Base-by-base conservation (phyloP, 2,329 filamentous ascomycete species). In the Cadophora luteo-olivacea region DNA sequence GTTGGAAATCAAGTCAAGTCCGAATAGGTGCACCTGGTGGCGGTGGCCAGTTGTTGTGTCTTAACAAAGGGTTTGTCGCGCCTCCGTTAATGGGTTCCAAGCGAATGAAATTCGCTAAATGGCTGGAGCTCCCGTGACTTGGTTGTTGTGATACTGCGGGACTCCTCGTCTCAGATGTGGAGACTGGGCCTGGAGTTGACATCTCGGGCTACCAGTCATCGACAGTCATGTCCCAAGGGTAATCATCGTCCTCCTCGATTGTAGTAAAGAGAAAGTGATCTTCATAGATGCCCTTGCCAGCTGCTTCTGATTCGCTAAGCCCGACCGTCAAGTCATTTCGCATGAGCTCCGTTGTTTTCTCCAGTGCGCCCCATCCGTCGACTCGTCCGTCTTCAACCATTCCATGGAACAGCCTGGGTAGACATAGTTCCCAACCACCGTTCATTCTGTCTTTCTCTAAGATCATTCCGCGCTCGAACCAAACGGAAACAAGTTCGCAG, bases 151-250 rank as follows among this genome's bases (percentile, higher is more conserved):
- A 14, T 11, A 1, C 41, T 19, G 7, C 16, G 41, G 12, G 19
- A 16, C 1, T 16, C 14, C 19, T 45, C 41, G 41, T 38, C 8
- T 38, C 9, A 38, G 8, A 29, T 14, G 36, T 45, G 14, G 41
- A 32, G 11, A 29, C 24, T 54, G 51, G 32, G 51, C 24, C 24
- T 54, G 19, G 11, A 32, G 24, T 29, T 5, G 4, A 19, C 1
- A 4, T 36, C 3, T 25, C 4, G 8, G 22, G n/a, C 25, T 45
- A 41, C 57, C 57, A 45, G 22, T 60, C 57, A 8, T 16, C 14
- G 11, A 19, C n/a, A 3, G 9, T 60, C n/a, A n/a, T 38, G 9
- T 60, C 57, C 57, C 57, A 60, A 4, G 57, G 57, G 38, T 60
- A 60, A 16, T 60, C 57, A 16, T 41, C 36, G 25, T 60, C 57